These are phyloP conservation scores for Falciphora oryzae DNA, from an alignment of 2,329 filamentous ascomycete genomes.

Conservation along the genomic window DNA sequence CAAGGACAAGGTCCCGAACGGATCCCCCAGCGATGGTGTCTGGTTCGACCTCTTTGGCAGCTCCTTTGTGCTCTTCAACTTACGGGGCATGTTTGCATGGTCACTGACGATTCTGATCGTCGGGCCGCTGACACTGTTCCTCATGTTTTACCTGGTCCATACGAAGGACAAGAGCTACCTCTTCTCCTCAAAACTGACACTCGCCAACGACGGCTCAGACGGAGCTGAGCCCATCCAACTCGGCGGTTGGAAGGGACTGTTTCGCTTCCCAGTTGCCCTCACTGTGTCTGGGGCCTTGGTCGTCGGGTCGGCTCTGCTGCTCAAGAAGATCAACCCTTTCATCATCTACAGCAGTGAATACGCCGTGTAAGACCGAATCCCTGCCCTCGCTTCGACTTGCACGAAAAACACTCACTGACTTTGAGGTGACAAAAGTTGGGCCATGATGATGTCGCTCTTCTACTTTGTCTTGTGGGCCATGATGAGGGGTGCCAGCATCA, in stretches of 20 bases:
- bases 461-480: slow-evolving; percentile 79
- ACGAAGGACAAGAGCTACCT: slow-evolving; percentile 81
- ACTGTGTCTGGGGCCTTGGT: slow-evolving; percentile 61
- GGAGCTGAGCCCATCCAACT: slow-evolving; percentile 51
- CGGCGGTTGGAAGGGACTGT: slow-evolving; percentile 75
- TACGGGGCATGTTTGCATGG: slow-evolving; percentile 82
- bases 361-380: slow-evolving; percentile 48
- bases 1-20: slow-evolving; percentile 58
- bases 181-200: slow-evolving; percentile 49
- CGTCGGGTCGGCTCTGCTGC: slow-evolving; percentile 65
- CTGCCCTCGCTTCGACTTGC: background rate
- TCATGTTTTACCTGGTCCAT: slow-evolving; percentile 62
- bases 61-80: slow-evolving; percentile 69
- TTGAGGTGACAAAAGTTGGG: slow-evolving; percentile 47
- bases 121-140: slow-evolving; percentile 66
- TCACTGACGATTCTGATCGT: slow-evolving; percentile 78
- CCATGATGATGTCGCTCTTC: slow-evolving; percentile 78
- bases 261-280: slow-evolving; percentile 75
- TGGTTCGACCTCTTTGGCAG: slow-evolving; percentile 93
- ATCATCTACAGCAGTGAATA: slow-evolving; percentile 90
- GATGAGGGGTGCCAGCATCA: slow-evolving; percentile 69
- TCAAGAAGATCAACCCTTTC: slow-evolving; percentile 79
- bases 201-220: slow-evolving; percentile 32
- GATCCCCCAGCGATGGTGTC: slow-evolving; percentile 63
- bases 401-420: background rate